A percentile compares a stretch with the other conserved stretches of the same genome.
Evolutionary conservation across 2,329 filamentous ascomycete species (phyloP).

Genomic region (Microsporum ferrugineum): DNA sequence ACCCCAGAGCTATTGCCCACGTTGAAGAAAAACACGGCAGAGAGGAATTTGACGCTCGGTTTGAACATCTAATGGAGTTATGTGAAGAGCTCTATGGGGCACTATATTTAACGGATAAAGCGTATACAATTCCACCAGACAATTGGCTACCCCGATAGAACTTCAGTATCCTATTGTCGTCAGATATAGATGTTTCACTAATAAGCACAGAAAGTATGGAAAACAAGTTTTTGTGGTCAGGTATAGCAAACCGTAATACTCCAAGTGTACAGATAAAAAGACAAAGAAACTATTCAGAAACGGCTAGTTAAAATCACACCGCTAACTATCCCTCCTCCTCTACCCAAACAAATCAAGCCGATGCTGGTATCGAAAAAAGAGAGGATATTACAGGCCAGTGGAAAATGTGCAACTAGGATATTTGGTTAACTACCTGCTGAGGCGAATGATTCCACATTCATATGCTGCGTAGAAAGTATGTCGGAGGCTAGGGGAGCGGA

Average conservation of each 20-base stretch:
- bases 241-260: not conserved
- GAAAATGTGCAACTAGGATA: not conserved
- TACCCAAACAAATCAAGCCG: not conserved
- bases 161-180: not conserved
- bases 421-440: not conserved
- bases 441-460: not conserved
- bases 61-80: not conserved
- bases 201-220: not conserved
- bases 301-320: not conserved
- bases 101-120: not conserved
- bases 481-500: not conserved
- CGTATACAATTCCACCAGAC: not conserved
- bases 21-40: conserved; percentile 36
- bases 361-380: not conserved
- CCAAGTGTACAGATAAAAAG: not conserved
- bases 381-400: not conserved
- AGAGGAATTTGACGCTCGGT: conserved; percentile 4
- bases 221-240: not conserved
- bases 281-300: not conserved
- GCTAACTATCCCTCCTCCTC: not conserved
- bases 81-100: not conserved
- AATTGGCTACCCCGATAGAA: not conserved
- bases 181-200: not conserved
- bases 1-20: conserved; percentile 25
- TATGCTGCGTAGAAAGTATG: not conserved